Evolutionary conservation across 495 filamentous ascomycete genomes (phyloP).

Genomic region (Podospora pseudocomata): DNA sequence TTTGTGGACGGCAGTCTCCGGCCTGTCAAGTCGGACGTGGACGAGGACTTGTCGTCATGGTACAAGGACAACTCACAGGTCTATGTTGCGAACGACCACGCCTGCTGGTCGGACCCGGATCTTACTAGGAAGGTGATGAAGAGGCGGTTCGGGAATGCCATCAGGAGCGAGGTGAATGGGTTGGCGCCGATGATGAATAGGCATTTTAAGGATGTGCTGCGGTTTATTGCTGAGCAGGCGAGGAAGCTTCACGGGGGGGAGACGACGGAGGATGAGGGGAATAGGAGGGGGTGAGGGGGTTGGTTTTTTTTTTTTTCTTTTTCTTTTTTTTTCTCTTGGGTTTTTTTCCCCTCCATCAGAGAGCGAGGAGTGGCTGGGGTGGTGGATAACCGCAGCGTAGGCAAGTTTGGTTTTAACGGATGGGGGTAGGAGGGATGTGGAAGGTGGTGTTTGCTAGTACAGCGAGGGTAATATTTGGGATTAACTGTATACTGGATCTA

Average conservation of each 20-base stretch:
- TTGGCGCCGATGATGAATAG: constrained; percentile 62
- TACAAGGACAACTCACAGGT: constrained; percentile 70
- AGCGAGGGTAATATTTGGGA: too few species aligned
- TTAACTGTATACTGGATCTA: too few species aligned
- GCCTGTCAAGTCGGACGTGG: constrained; percentile 61
- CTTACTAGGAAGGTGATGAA: constrained; percentile 58
- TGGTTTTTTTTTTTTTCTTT: not conserved
- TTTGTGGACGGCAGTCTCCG: constrained; percentile 63
- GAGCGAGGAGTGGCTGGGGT: too few species aligned
- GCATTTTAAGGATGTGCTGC: constrained; percentile 54
- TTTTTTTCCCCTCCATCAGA: too few species aligned
- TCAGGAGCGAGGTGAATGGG: constrained; percentile 49
- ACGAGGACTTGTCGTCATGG: constrained; percentile 63
- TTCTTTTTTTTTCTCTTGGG: not conserved
- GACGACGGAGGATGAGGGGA: constrained; percentile 26
- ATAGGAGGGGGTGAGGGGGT: constrained; percentile 28
- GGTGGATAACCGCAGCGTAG: too few species aligned
- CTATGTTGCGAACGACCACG: constrained; percentile 67
- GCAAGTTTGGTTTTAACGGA: too few species aligned
- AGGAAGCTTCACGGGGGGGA: constrained; percentile 32
- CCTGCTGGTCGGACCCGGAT: constrained; percentile 61
- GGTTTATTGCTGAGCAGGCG: constrained; percentile 51
- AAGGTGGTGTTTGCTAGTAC: too few species aligned
- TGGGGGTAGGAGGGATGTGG: too few species aligned
- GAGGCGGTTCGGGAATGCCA: constrained; percentile 60